phyloP scores from a whole-genome alignment of 345 rosid species.

The Eucalyptus erythrocorys region DNA sequence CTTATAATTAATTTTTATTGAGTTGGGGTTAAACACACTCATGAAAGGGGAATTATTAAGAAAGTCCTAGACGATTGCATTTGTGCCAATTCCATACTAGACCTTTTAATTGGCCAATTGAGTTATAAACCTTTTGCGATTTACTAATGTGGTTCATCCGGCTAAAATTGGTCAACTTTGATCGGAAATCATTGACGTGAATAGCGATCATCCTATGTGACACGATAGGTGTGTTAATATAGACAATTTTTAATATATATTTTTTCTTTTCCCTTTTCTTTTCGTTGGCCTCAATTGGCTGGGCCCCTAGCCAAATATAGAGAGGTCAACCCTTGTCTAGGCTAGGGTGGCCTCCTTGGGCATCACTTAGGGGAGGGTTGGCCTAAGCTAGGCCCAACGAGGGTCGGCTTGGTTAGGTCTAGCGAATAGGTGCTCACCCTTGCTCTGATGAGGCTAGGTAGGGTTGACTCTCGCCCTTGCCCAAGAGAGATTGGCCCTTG shows the following conservation, averaged over 20 bases:
- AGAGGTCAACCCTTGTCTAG: background rate
- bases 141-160: too few species aligned
- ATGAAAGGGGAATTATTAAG: background rate
- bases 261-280: too few species aligned
- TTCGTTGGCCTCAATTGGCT: background rate
- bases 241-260: background rate
- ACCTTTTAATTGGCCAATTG: background rate
- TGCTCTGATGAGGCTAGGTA: background rate
- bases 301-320: background rate
- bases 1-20: background rate
- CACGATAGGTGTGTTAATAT: fast-evolving
- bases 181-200: fast-evolving
- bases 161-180: too few species aligned
- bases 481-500: too few species aligned
- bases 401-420: background rate
- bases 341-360: background rate
- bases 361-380: background rate
- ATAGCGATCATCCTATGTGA: fast-evolving
- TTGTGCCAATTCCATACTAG: background rate
- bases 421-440: background rate
- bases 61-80: background rate
- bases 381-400: background rate
- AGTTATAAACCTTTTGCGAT: too few species aligned
- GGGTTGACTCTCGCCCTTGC: background rate
- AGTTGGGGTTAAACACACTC: background rate